Conservation (phyloP, 2,329 filamentous ascomycete species). For the Phyllosticta ampelicida region DNA sequence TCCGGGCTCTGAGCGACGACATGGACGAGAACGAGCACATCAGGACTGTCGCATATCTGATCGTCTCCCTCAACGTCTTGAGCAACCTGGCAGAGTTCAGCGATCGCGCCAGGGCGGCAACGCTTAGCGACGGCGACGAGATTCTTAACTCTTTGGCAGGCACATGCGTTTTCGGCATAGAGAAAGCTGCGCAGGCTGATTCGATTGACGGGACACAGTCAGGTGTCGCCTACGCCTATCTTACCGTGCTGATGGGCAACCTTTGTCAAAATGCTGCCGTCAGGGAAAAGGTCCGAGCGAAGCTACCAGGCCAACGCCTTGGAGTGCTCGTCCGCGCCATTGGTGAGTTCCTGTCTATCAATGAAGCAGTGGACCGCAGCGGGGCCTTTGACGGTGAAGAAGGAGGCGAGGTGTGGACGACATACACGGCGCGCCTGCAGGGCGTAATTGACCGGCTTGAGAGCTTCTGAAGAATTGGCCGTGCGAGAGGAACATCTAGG, state of each 20-base stretch:
- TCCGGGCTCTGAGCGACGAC: conserved; percentile 18
- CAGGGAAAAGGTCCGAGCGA: conserved; percentile 30
- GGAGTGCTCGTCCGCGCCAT: conserved; percentile 45
- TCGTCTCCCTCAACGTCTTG: conserved; percentile 69
- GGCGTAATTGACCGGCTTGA: conserved; percentile 40
- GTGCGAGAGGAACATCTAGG: neutral
- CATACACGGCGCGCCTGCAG: conserved; percentile 45
- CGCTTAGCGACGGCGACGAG: conserved; percentile 23
- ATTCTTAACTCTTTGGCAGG: conserved; percentile 50
- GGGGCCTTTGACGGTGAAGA: conserved; percentile 33
- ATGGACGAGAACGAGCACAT: conserved; percentile 43
- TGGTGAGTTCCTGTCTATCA: conserved; percentile 50
- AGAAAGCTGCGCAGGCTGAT: conserved; percentile 47
- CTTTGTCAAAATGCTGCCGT: conserved; percentile 51
- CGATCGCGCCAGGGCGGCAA: conserved; percentile 38
- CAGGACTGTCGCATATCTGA: conserved; percentile 52
- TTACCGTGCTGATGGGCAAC: conserved; percentile 75
- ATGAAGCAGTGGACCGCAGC: conserved; percentile 45
- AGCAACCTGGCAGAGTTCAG: conserved; percentile 84
- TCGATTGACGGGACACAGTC: conserved; percentile 59
- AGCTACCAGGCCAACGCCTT: conserved; percentile 35
- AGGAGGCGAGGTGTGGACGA: conserved; percentile 34
- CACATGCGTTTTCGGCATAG: conserved; percentile 58
- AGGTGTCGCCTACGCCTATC: conserved; percentile 77
- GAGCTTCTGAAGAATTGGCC: neutral